phyloP scores from a whole-genome alignment of 2,329 filamentous ascomycete species.

The Neonectria faginata region DNA sequence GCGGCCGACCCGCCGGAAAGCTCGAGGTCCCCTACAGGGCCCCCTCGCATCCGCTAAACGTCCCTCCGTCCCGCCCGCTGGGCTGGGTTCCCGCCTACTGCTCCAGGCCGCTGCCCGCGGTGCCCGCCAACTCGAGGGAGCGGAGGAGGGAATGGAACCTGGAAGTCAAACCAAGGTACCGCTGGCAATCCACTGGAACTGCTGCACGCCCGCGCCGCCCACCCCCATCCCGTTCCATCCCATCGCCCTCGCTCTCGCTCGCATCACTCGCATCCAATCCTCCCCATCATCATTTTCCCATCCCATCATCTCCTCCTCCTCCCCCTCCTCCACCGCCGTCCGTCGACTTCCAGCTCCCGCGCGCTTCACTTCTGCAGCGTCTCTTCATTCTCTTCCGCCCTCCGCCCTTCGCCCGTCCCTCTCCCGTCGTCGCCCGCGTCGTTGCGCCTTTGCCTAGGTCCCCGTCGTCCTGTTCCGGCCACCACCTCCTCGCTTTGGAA shows the following conservation, averaged over 20 bases:
- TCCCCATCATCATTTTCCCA: conserved; percentile 22
- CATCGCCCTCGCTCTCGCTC: conserved; percentile 10
- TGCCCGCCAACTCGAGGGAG: background rate
- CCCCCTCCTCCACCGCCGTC: conserved; percentile 2
- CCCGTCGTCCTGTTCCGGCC: conserved; percentile 43
- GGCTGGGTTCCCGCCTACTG: conserved; percentile 4
- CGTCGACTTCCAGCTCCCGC: conserved; percentile 7
- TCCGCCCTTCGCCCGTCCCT: conserved; percentile 7
- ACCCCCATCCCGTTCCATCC: conserved; percentile 13
- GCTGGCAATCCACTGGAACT: background rate
- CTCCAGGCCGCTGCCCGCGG: conserved; percentile 5
- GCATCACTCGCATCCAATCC: conserved; percentile 11
- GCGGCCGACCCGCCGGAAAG: conserved; percentile 5
- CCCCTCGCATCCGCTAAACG: conserved; percentile 22
- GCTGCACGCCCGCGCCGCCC: conserved; percentile 5
- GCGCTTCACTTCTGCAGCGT: conserved; percentile 15
- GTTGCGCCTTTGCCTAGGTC: conserved; percentile 17
- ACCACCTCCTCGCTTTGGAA: conserved; percentile 43
- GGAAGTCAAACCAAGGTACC: background rate
- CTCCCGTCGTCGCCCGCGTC: conserved; percentile 31
- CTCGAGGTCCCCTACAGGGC: conserved; percentile 1
- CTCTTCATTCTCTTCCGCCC: conserved; percentile 14
- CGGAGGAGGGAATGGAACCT: background rate
- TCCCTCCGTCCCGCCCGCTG: conserved; percentile 12
- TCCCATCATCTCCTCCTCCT: conserved; percentile 13